A percentile compares a stretch with the other conserved stretches of the same genome.
Evolutionary conservation across 352 stramenopile species (phyloP).

Genomic region (Globisporangium cederbergense): DNA sequence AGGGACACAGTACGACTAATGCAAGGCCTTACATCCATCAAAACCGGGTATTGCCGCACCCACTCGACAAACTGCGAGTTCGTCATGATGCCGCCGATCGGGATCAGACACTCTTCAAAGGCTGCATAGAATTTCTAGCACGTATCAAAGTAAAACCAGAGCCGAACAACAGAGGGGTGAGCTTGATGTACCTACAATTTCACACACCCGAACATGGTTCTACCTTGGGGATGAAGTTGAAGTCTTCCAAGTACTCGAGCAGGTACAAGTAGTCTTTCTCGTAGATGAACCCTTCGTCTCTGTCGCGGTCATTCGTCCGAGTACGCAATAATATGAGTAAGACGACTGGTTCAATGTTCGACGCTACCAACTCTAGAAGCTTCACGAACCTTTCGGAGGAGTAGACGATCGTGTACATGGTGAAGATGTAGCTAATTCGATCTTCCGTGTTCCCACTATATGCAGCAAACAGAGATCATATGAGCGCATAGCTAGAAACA

Average conservation of each 20-base stretch:
- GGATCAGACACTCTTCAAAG: constrained; percentile 72
- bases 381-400: constrained; percentile 48
- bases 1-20: background rate
- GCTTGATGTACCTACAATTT: background rate
- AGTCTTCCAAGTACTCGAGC: constrained; percentile 60
- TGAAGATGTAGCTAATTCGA: constrained; percentile 86
- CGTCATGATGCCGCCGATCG: constrained; percentile 44
- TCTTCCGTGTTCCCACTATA: constrained; percentile 82
- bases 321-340: background rate
- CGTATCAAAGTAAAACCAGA: background rate
- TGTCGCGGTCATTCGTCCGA: constrained; percentile 12
- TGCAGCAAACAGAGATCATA: background rate
- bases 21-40: constrained; percentile 55
- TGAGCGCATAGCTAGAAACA: background rate
- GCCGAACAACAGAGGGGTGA: background rate
- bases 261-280: constrained; percentile 73
- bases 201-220: background rate
- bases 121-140: constrained; percentile 55
- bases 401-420: constrained; percentile 82
- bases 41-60: constrained; percentile 59
- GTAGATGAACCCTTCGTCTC: constrained; percentile 54
- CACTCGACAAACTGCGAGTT: constrained; percentile 73
- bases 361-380: background rate
- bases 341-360: background rate
- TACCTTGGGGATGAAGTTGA: constrained; percentile 65